A percentile compares a stretch with the other conserved stretches of the same genome.
Evolutionary conservation across 1,284 basidiomycete genomes (phyloP).

Genomic region (Sanghuangporus baumii): DNA sequence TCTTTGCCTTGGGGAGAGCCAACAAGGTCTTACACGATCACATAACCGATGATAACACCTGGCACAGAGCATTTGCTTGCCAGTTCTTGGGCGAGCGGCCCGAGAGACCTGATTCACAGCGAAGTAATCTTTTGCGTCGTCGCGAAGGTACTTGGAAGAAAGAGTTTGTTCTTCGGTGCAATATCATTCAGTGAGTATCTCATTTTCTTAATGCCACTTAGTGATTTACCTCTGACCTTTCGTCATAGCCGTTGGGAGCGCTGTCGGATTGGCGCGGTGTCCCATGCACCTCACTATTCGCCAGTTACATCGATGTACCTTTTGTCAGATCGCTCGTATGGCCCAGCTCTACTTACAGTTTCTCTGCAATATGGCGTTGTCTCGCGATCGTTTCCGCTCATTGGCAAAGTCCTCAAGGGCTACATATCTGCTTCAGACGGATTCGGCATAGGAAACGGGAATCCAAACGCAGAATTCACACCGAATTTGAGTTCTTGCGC

Average conservation of each 20-base stretch:
- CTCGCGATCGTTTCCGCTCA: constrained; percentile 67
- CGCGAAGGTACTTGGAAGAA: constrained; percentile 58
- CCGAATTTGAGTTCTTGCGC: constrained; percentile 59
- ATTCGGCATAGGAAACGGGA: constrained; percentile 60
- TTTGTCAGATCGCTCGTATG: constrained; percentile 39
- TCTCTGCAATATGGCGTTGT: constrained; percentile 71
- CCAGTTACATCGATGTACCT: constrained; percentile 51
- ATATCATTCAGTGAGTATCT: constrained; percentile 43
- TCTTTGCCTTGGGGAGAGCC: constrained; percentile 54
- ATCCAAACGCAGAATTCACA: constrained; percentile 73
- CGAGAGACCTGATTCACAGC: constrained; percentile 21
- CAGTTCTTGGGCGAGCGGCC: constrained; percentile 60
- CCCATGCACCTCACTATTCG: constrained; percentile 57
- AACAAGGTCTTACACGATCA: constrained; percentile 55
- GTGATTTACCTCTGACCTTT: neutral
- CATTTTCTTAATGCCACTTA: neutral
- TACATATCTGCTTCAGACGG: constrained; percentile 63
- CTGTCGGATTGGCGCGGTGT: constrained; percentile 54
- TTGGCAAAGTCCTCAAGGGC: constrained; percentile 65
- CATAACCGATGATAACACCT: constrained; percentile 75
- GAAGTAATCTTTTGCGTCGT: constrained; percentile 50
- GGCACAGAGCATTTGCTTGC: constrained; percentile 74
- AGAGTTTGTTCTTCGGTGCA: constrained; percentile 57
- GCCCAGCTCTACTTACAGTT: constrained; percentile 50
- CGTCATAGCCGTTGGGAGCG: constrained; percentile 62